Base-by-base conservation (phyloP, 805 yeast species). In the Schwanniomyces sp. region DNA sequence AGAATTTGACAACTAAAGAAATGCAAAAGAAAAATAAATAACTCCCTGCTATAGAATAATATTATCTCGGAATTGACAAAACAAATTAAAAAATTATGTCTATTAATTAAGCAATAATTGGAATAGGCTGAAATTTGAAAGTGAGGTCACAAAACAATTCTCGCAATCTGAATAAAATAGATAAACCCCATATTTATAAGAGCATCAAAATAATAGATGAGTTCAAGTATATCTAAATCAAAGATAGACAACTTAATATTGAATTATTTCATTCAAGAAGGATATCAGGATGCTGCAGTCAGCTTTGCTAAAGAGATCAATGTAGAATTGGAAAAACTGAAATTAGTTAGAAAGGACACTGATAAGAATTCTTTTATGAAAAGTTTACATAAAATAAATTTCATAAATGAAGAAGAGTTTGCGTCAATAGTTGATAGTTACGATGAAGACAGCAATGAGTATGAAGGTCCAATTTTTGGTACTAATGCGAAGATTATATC, bases 221-320 rank as follows among this genome's bases (percentile, higher is more conserved):
- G 21, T 18, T 24, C 40, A 41, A 40, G 34, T 17, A 57, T 66
- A 18, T 50, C 69, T 34, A 67, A 69, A 49, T 58, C 59, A 38
- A 66, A 70, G 58, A 66, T 81, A 55, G 81, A 78, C 65, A 70
- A 70, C 41, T 61, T 88, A 48, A 75, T 90, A 10, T 73, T 89
- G 61, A 84, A 87, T 67, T 88, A 86, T 64, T 78, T 90, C 51
- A 80, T 90, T 11, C 80, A 82, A 44, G 91, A 88, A 66, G 95
- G 94, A 0, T 85, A 86, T 60, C 84, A 83, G 49, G 76, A 82
- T 11, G 84, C 95, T 0, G 86, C 89, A 1, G 48, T 69, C 11
- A 74, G 76, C 40, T 82, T 88, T 68, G 78, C 89, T 3, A 69
- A 70, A 45, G 94, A 87, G 53, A 64, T 80, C 4, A 74, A 76